These are phyloP conservation scores for Kodamaea suecica DNA, from an alignment of 1,139 yeast species.

Conservation along the genomic window DNA sequence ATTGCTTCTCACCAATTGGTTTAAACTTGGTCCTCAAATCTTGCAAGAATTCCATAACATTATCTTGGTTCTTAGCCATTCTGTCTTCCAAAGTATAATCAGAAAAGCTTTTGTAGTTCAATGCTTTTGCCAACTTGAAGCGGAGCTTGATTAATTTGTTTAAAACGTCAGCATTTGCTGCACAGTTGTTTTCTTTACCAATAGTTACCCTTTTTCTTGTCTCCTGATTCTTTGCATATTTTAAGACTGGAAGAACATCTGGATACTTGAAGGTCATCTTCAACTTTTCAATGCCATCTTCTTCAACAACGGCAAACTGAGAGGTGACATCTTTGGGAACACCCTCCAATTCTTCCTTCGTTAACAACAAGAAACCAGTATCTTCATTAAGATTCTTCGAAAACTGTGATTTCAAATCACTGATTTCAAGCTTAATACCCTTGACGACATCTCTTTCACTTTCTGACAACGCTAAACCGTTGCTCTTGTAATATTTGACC, in stretches of 20 bases:
- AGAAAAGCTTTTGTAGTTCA: conserved; percentile 68
- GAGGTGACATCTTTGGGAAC: conserved; percentile 62
- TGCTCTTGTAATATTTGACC: conserved; percentile 55
- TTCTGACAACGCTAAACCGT: conserved; percentile 61
- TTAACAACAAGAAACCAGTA: conserved; percentile 55
- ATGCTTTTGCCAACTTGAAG: conserved; percentile 54
- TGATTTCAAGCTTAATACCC: conserved; percentile 55
- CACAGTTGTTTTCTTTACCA: conserved; percentile 65
- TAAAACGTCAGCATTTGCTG: conserved; percentile 59
- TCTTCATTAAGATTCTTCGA: conserved; percentile 71
- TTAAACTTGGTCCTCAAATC: conserved; percentile 58
- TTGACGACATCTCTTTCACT: conserved; percentile 56
- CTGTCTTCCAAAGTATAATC: conserved; percentile 70
- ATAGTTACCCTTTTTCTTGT: conserved; percentile 65
- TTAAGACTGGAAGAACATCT: conserved; percentile 71
- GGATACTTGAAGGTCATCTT: conserved; percentile 82
- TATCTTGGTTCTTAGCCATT: conserved; percentile 69
- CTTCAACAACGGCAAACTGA: conserved; percentile 50
- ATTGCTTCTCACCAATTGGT: conserved; percentile 58
- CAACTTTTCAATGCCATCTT: conserved; percentile 41
- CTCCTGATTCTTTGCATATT: conserved; percentile 58
- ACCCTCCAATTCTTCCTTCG: conserved; percentile 66
- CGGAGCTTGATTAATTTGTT: conserved; percentile 59
- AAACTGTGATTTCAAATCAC: conserved; percentile 56
- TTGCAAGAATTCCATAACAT: conserved; percentile 56